Conservation (phyloP, 352 stramenopile species). For the Phytophthora macrochlamydospora region DNA sequence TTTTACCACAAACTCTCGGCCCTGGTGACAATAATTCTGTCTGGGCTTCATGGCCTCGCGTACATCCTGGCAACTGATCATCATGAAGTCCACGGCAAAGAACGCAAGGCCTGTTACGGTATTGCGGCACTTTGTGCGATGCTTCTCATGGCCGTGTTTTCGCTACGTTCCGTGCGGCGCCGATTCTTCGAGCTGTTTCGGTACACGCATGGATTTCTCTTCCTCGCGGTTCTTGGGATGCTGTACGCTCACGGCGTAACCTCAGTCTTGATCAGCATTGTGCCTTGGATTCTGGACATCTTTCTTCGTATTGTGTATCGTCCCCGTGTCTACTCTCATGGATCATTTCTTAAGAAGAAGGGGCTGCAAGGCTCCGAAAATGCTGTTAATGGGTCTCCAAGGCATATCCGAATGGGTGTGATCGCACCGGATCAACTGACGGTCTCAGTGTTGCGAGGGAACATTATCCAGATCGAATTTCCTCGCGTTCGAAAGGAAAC, state of each 20-base stretch:
- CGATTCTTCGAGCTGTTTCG: constrained; percentile 65
- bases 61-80: constrained; percentile 38
- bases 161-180: constrained; percentile 43
- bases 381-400: neutral
- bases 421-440: constrained; percentile 28
- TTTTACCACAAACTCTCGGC: constrained; percentile 58
- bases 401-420: constrained; percentile 19
- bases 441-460: constrained; percentile 13
- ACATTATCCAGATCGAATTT: constrained; percentile 48
- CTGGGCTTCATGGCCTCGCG: constrained; percentile 43
- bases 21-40: constrained; percentile 38
- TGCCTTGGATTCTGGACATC: constrained; percentile 40
- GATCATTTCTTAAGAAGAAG: constrained; percentile 23
- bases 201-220: constrained; percentile 51
- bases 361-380: constrained; percentile 9
- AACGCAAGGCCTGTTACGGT: constrained; percentile 28
- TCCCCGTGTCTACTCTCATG: constrained; percentile 21
- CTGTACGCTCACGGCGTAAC: constrained; percentile 43
- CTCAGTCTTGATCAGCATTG: constrained; percentile 36
- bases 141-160: constrained; percentile 36
- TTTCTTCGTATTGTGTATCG: constrained; percentile 40
- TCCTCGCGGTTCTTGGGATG: constrained; percentile 50
- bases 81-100: constrained; percentile 25
- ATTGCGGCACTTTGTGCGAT: constrained; percentile 36
- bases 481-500: constrained; percentile 41